Conservation (phyloP, 257 asterid species). For the Solanum bulbocastanum region DNA sequence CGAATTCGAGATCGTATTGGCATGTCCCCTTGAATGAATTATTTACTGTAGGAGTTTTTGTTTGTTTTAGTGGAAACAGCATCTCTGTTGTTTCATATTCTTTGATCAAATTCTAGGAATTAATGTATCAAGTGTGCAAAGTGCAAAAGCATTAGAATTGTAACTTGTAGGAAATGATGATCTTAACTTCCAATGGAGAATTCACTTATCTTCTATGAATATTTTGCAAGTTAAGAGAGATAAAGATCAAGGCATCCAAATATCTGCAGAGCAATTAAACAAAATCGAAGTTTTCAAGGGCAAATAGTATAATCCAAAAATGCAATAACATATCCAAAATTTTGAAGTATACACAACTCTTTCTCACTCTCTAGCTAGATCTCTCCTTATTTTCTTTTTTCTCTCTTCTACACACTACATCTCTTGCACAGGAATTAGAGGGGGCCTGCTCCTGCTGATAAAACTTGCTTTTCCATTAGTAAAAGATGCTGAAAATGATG, state of each 20-base stretch:
- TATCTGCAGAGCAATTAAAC: not conserved
- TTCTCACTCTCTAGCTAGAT: not conserved
- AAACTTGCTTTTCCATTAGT: slow-evolving; percentile 23
- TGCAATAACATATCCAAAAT: not conserved
- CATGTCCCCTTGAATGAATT: slow-evolving; percentile 30
- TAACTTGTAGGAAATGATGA: not conserved
- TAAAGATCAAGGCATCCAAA: not conserved
- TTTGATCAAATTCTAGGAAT: not conserved
- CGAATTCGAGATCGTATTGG: slow-evolving; percentile 44
- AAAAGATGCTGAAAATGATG: slow-evolving; percentile 24
- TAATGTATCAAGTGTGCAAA: not conserved
- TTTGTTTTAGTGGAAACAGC: not conserved
- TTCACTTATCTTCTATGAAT: not conserved
- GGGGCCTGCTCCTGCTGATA: slow-evolving; percentile 23
- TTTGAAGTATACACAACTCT: not conserved
- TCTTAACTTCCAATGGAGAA: not conserved
- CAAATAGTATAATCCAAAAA: not conserved
- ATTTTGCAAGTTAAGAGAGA: not conserved
- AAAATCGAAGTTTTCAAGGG: not conserved
- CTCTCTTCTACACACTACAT: not conserved
- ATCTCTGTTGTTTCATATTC: slow-evolving; percentile 2
- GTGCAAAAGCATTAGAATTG: not conserved
- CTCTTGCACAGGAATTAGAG: slow-evolving; percentile 14
- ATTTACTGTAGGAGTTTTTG: not conserved
- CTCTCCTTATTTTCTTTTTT: not conserved